Evolutionary conservation across 202 grass and related monocot species (phyloP).

Genomic region (Hordeum pubiflorum): DNA sequence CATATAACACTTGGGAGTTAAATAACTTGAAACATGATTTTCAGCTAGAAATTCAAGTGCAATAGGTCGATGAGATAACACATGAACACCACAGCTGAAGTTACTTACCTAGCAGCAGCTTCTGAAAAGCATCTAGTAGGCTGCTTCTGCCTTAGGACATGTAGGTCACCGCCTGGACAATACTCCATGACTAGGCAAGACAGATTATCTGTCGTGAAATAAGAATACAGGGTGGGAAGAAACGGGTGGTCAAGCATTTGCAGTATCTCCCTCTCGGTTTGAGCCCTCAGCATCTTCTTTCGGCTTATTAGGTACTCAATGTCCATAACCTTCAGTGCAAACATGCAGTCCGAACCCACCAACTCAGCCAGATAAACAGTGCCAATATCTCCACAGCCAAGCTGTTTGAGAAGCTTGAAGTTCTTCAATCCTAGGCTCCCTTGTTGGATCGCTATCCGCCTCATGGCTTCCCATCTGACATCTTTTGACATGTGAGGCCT

Average conservation of each 20-base stretch:
- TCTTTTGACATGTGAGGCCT: constrained; percentile 98
- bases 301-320: constrained; percentile 80
- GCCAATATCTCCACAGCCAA: constrained; percentile 91
- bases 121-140: constrained; percentile 85
- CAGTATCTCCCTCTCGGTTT: constrained; percentile 92
- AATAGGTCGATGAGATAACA: background rate
- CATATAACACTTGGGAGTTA: constrained; percentile 9
- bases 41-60: constrained; percentile 3
- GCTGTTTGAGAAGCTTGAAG: constrained; percentile 87
- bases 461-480: constrained; percentile 80
- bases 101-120: constrained; percentile 74
- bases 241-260: constrained; percentile 97
- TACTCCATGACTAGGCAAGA: constrained; percentile 92
- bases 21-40: background rate
- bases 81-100: background rate
- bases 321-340: constrained; percentile 91
- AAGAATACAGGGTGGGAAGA: constrained; percentile 82
- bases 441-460: constrained; percentile 51
- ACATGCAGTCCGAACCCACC: constrained; percentile 77
- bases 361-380: constrained; percentile 94
- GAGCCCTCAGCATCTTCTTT: constrained; percentile 95
- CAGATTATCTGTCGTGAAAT: constrained; percentile 88
- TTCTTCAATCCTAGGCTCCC: constrained; percentile 78
- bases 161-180: constrained; percentile 88
- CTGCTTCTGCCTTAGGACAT: constrained; percentile 94